phyloP scores from a whole-genome alignment of 352 stramenopile species.

The Phytophthora tentaculata region DNA sequence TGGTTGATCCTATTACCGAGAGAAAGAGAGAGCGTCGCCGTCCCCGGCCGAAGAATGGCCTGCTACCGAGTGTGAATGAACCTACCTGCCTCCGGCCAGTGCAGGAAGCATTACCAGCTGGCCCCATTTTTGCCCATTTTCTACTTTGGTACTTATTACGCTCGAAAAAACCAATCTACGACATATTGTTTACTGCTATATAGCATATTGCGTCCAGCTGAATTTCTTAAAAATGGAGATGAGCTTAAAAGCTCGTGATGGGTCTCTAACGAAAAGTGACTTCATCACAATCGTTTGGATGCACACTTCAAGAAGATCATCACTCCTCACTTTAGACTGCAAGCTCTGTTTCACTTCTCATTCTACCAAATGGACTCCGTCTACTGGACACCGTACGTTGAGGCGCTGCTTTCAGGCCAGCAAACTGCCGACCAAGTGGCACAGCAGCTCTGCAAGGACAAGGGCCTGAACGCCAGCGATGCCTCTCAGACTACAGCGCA shows the following conservation, averaged over 20 bases:
- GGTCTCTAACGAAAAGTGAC: neutral
- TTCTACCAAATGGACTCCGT: constrained; percentile 26
- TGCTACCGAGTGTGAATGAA: constrained; percentile 10
- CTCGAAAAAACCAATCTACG: neutral
- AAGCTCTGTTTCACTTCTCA: too few relatives aligned
- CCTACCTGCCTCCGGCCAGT: constrained; percentile 6
- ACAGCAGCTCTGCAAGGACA: constrained; percentile 43
- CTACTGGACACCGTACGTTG: constrained; percentile 36
- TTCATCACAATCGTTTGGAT: constrained; percentile 14
- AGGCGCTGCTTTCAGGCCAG: constrained; percentile 20
- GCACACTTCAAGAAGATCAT: constrained; percentile 20
- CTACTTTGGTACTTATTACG: constrained; percentile 25
- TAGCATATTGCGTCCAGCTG: neutral
- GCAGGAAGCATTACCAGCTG: constrained; percentile 36
- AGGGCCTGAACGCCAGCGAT: constrained; percentile 24
- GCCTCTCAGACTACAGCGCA: constrained; percentile 24
- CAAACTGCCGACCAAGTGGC: constrained; percentile 29
- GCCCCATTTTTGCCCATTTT: constrained; percentile 23
- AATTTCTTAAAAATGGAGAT: neutral
- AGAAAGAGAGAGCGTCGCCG: neutral
- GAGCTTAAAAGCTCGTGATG: neutral
- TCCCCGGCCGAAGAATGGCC: constrained; percentile 4
- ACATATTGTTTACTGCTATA: neutral
- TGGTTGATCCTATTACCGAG: neutral
- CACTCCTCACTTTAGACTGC: too few relatives aligned